Evolutionary conservation across 768 basidiomycete genomes (phyloP).

Genomic region (Lyophyllum atratum): DNA sequence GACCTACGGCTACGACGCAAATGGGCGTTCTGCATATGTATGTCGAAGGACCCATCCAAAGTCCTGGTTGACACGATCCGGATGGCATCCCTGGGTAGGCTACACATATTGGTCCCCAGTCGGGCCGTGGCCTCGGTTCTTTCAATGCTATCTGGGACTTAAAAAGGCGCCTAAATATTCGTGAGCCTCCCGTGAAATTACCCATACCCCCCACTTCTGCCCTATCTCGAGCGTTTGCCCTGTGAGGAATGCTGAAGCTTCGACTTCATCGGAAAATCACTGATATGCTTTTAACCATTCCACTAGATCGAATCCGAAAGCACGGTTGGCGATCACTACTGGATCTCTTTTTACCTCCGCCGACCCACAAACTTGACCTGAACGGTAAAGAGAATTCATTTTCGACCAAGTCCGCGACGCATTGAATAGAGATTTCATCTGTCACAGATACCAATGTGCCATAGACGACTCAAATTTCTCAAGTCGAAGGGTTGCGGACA

Average conservation of each 20-base stretch:
- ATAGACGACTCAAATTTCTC: conserved; percentile 56
- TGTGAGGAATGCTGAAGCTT: conserved; percentile 7
- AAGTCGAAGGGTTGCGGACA: conserved; percentile 58
- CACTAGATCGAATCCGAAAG: conserved; percentile 36
- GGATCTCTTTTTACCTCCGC: conserved; percentile 51
- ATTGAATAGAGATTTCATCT: conserved; percentile 21
- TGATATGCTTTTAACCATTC: conserved; percentile 29
- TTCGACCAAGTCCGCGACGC: conserved; percentile 24
- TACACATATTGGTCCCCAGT: conserved; percentile 8
- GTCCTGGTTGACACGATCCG: conserved; percentile 6
- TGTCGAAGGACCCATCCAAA: neutral
- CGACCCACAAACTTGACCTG: conserved; percentile 31
- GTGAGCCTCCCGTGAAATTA: neutral
- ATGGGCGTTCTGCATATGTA: neutral
- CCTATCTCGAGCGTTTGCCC: neutral
- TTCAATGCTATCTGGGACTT: conserved; percentile 14
- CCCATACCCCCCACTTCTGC: conserved; percentile 3
- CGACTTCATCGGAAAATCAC: conserved; percentile 20
- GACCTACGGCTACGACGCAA: neutral
- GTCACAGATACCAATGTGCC: conserved; percentile 54
- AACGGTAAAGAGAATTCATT: conserved; percentile 27
- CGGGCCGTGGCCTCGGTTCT: conserved; percentile 22
- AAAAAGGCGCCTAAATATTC: conserved; percentile 24
- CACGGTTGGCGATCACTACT: conserved; percentile 35
- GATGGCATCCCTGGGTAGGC: neutral